Evolutionary conservation across 1,284 basidiomycete genomes (phyloP), one percentile per base, ranked within the genome.

Genomic region (Sutorius eximius): DNA sequence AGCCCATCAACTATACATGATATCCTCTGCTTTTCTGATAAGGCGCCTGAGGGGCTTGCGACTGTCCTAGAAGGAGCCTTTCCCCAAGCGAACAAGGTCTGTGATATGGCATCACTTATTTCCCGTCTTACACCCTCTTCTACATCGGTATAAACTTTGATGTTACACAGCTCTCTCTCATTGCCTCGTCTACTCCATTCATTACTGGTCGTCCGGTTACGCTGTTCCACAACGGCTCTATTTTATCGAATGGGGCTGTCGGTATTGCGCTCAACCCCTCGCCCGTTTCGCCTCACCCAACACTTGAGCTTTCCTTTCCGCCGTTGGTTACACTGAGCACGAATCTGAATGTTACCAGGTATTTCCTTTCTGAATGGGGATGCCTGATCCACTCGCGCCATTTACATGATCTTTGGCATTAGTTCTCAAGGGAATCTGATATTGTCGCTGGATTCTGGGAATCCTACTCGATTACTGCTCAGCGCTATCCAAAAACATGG

Each of bases 391-490:
- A 33, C 24, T 33, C 3, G 37, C 42, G 29, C 33, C 38, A 22
- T 56, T 42, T n/a, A n/a, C 22, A 22, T 27, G 15, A 45, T 46
- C 29, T 38, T 40, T 15, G 20, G 16, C 22, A 2, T 37, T 16
- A 91, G 89, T 30, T 80, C 85, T 2, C 86, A 90, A 68, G 92
- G 91, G 0, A 95, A 95, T 65, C 79, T 95, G 59, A 76, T 95
- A 20, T 80, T 89, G 41, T 71, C 77, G 3, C 71, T 93, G 3
- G 76, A 89, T 61, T 69, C 75, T 49, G 65, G 72, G 11, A 95
- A 93, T 63, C 91, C 93, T 0, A 85, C 89, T 0, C 79, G 83
- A 53, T 72, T 87, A 3, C 78, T 95, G 11, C 76, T 95, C 38
- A 62, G 70, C 11, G 84, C 83, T 1, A 82, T 93, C 40, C 77